Conservation (phyloP, 257 asterid genomes). For the Petunia secreta region DNA sequence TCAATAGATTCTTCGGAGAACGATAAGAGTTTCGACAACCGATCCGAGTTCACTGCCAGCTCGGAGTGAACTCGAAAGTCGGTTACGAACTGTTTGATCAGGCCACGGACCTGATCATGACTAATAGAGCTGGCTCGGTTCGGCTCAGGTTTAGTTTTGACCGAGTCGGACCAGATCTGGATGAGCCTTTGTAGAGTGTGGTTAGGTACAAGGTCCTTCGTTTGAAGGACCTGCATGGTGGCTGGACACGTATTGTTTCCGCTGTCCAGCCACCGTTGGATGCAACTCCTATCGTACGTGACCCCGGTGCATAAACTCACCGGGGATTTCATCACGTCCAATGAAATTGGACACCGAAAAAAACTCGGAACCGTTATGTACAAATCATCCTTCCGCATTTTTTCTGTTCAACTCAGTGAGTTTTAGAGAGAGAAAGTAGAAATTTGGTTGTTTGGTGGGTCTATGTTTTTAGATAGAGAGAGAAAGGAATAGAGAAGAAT, state of each 20-base stretch:
- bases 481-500: neutral
- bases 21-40: conserved; percentile 39
- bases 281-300: conserved; percentile 78
- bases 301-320: conserved; percentile 90
- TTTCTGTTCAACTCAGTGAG: neutral
- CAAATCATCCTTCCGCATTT: conserved; percentile 62
- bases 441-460: neutral
- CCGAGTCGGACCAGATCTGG: conserved; percentile 69
- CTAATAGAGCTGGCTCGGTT: conserved; percentile 36
- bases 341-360: conserved; percentile 81
- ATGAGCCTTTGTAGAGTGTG: conserved; percentile 77
- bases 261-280: conserved; percentile 83
- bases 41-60: conserved; percentile 6
- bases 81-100: conserved; percentile 46
- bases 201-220: conserved; percentile 71
- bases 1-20: conserved; percentile 53
- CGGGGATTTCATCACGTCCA: conserved; percentile 84
- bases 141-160: conserved; percentile 31
- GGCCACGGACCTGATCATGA: conserved; percentile 38
- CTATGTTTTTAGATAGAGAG: conserved; percentile 19
- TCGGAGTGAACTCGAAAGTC: conserved; percentile 29
- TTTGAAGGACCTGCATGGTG: conserved; percentile 76
- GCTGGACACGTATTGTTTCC: conserved; percentile 96
- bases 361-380: conserved; percentile 58
- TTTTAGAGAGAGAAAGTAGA: conserved; percentile 28